A percentile compares a stretch with the other conserved stretches of the same genome.
These are phyloP conservation scores for Microascus cirrosus DNA, from an alignment of 2,329 filamentous ascomycete genomes.

Conservation along the genomic window DNA sequence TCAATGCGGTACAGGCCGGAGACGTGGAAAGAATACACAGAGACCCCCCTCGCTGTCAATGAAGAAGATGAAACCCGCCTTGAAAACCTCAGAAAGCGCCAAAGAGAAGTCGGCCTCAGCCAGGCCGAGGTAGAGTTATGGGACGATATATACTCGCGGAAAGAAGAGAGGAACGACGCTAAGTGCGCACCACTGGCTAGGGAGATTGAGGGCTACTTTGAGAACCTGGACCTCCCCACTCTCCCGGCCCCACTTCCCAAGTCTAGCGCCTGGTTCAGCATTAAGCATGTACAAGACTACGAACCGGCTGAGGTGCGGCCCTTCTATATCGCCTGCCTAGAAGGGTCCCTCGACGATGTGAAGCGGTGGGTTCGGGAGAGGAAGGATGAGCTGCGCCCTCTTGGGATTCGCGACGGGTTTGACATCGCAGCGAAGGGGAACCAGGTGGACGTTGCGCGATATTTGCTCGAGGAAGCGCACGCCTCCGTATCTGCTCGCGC, in stretches of 20 bases:
- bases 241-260: not conserved
- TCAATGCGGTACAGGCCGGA: not conserved
- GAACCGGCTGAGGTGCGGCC: not conserved
- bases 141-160: not conserved
- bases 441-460: not conserved
- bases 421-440: not conserved
- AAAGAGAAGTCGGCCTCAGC: not conserved
- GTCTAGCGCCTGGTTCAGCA: not conserved
- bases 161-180: not conserved
- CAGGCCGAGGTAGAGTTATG: not conserved
- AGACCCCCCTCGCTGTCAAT: not conserved
- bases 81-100: not conserved
- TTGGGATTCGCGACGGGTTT: not conserved
- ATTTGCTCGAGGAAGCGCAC: not conserved
- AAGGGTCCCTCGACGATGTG: not conserved
- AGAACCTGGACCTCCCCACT: not conserved
- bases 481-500: not conserved
- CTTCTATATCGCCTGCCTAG: not conserved
- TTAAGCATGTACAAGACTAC: not conserved
- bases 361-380: not conserved
- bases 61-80: not conserved
- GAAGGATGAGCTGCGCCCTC: not conserved
- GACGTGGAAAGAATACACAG: not conserved
- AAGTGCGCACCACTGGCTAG: not conserved
- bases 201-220: not conserved